Evolutionary conservation across 805 yeast species (phyloP), one percentile per base, ranked within the genome.

Genomic region (Candida quercuum): DNA sequence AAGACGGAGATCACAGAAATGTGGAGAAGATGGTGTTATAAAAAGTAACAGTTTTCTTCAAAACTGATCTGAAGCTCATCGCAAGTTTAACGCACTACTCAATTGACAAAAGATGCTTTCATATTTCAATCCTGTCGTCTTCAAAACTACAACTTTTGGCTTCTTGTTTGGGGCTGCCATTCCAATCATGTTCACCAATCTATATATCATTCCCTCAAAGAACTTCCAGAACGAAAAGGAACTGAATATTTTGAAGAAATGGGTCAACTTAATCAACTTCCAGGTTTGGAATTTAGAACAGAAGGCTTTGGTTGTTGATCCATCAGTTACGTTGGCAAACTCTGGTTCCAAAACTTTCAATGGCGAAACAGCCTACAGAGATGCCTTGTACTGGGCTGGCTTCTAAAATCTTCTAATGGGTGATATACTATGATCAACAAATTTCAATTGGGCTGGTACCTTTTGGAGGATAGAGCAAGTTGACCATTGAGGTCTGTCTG

Each of bases 331-430:
- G n/a, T n/a, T 17, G 20, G 6, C 16, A 4, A n/a, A 19, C 12
- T 5, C 19, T 15, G 19, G 21, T 13, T 14, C 34, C 3, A 15
- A 34, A 19, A n/a, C 15, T 16, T 24, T 45, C 20, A 45, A 34
- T 18, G 39, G 40, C n/a, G 53, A 49, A 6, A 35, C 40, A 5
- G 32, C 32, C 1, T 53, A 51, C 33, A 46, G 43, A 26, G 59
- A 54, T 32, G 56, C 56, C 4, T 41, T 54, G 17, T 54, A 54
- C 42, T 54, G 59, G 59, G 59, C 59, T n/a, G 59, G 59, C 2
- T 54, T 54, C 37, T 54, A 36, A 42, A n/a, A n/a, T n/a, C n/a
- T 20, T 17, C 18, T 13, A 11, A 18, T 20, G 6, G 12, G 21
- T 20, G 8, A 9, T 16, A 23, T 15, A 15, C n/a, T n/a, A n/a